phyloP scores from a whole-genome alignment of 2,329 filamentous ascomycete species.

The Colletotrichum sp. region DNA sequence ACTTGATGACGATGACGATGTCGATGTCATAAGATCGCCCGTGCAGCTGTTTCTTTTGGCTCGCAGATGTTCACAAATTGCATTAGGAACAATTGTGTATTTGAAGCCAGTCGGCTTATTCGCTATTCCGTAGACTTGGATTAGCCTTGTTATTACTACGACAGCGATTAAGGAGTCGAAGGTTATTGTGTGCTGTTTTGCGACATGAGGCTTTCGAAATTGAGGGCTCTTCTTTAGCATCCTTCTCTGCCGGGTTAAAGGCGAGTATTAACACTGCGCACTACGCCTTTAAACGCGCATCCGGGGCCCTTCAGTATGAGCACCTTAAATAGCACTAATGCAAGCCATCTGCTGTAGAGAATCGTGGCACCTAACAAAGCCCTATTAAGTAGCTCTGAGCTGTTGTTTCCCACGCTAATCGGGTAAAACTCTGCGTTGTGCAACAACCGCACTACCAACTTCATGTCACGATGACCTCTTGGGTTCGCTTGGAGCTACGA shows the following conservation, averaged over 20 bases:
- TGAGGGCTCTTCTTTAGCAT: background rate
- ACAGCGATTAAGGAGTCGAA: fast-evolving
- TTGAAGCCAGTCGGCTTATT: background rate
- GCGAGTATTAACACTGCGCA: background rate
- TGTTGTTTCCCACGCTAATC: background rate
- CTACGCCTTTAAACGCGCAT: background rate
- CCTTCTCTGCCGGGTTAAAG: background rate
- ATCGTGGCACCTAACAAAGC: background rate
- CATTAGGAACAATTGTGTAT: background rate
- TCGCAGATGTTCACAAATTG: background rate
- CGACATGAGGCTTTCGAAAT: background rate
- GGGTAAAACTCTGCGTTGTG: background rate
- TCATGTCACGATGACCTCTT: background rate
- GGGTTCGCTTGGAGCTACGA: background rate
- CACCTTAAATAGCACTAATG: background rate
- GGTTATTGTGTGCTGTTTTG: background rate
- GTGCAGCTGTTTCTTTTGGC: background rate
- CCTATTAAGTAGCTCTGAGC: background rate
- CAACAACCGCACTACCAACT: background rate
- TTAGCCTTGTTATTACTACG: background rate
- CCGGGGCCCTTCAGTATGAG: background rate
- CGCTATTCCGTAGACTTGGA: background rate
- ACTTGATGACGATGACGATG: background rate
- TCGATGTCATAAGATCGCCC: background rate
- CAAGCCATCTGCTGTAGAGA: background rate